Base-by-base conservation (phyloP, 192 early-diverging fungal species). In the Coemansia pectinata region DNA sequence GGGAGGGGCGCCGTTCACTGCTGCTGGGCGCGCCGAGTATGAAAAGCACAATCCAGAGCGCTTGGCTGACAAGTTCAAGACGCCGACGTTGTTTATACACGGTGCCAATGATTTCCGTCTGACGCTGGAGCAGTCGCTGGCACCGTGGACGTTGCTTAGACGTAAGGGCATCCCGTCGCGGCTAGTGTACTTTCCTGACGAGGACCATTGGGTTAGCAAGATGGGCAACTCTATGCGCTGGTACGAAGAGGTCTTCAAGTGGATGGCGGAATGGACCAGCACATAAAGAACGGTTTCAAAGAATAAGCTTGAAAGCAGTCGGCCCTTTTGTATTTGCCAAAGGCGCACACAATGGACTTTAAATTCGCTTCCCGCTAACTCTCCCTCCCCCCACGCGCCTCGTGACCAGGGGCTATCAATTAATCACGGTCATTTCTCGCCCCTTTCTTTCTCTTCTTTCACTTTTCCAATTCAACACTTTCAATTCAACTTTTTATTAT, bases 81-180 rank as follows among this genome's bases (percentile, higher is more conserved):
- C 93, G 1, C 93, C 93, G 2, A 92, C 91, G 2, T 78, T 95
- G 55, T 86, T 94, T 52, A 88, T 92, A 48, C 93, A 95, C 50
- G 90, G 91, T 62, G 87, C 85, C 40, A 74, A 70, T 63, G 91
- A 93, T 70, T 93, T 86, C 73, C 82, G 93, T n/a, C 72, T 94
- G 21, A 77, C 91, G 9, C 78, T 89, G 21, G 86, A 84, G 34
- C 89, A 95, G 73, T 92, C 90, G 7, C 67, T 95, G 29, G 70
- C 88, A 11, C 82, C 90, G 2, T 95, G 93, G 76, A 89, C 93
- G 1, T 87, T 91, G 42, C 77, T 95, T 25, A 91, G 92, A 66
- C 88, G 92, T 34, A 85, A 84, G 52, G 87, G 88, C 34, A 85
- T 94, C 21, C 88, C 88, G 36, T 86, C 90, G 0, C 83, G 87